Base-by-base conservation (phyloP, 2,329 filamentous ascomycete genomes). In the Xylariaceae sp. region DNA sequence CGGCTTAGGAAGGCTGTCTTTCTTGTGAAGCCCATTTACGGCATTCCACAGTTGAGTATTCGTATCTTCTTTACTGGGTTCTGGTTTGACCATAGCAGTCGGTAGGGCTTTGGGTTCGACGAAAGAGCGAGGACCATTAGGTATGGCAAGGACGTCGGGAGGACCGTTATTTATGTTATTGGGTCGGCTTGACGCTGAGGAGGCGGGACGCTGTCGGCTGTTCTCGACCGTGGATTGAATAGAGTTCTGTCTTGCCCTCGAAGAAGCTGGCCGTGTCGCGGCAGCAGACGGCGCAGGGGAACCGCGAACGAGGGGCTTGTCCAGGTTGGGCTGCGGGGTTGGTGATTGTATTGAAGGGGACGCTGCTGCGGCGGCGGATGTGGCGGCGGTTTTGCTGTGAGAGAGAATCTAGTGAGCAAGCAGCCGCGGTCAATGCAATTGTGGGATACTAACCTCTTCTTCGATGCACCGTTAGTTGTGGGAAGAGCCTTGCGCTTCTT, bases 271-370 rank as follows among this genome's bases (percentile, higher is more conserved):
- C 49, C 88, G 83, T 59, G 84, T 77, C 35, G 76, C 73, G 60
- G 75, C 75, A 53, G 75, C 73, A 5, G 86, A 51, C 18, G 70
- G 86, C 7, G 80, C 83, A 34, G 88, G 88, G 47, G 87, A 89
- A 56, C 69, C 78, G 63, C 77, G 79, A 66, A 72, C 77, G 56
- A 72, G 74, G 65, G 75, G 79, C 64, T 80, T 80, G 1, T 91
- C 89, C 30, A 90, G 83, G n/a, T 81, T 82, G 53, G 84, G 82
- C 52, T 89, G 79, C 51, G 92, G 81, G 15, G 90, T 90, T 1
- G 92, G 93, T 1, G 90, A 88, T n/a, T 85, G 83, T 64, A 88
- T 78, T 2, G 86, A 87, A 15, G 89, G 86, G 1, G 90, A 89
- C 67, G 86, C 82, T 60, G 79, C 81, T 63, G 78, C 66, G 30